A percentile compares a stretch with the other conserved stretches of the same genome.
Conservation (phyloP, 768 basidiomycete species). For the Mycena rosella region DNA sequence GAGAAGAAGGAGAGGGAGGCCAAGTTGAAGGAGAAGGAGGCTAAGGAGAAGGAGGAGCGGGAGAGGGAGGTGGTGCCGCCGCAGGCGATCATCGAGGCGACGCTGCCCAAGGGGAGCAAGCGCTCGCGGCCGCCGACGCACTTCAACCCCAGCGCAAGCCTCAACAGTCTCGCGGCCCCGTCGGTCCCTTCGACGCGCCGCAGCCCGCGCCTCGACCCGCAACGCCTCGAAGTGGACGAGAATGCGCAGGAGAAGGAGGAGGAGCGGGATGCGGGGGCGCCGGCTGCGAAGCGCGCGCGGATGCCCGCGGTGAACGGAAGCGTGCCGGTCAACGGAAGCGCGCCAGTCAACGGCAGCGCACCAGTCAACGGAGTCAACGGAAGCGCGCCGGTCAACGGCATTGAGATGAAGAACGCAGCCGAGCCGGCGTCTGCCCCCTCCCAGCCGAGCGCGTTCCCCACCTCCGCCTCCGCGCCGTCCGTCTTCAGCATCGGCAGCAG, state of each 20-base stretch:
- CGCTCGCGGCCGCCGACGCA: constrained; percentile 79
- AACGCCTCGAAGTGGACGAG: constrained; percentile 44
- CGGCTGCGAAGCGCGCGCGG: constrained; percentile 30
- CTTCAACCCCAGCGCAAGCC: constrained; percentile 47
- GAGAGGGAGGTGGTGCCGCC: constrained; percentile 59
- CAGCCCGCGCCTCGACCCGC: constrained; percentile 30
- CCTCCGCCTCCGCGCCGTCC: constrained; percentile 18
- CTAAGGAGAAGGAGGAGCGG: constrained; percentile 40
- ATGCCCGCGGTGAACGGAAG: constrained; percentile 14
- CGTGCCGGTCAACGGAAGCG: not conserved
- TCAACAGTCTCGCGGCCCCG: constrained; percentile 28
- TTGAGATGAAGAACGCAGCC: constrained; percentile 1
- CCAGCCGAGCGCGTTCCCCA: constrained; percentile 2
- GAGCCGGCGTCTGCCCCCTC: not conserved
- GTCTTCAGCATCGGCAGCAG: not conserved
- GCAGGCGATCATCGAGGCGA: constrained; percentile 82
- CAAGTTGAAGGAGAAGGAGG: constrained; percentile 42
- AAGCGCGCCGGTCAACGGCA: no score
- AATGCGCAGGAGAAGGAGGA: constrained; percentile 52
- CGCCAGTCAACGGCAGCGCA: not conserved
- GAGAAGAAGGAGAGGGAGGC: constrained; percentile 38
- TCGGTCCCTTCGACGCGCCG: constrained; percentile 25
- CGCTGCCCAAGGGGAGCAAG: constrained; percentile 84
- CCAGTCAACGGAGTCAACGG: constrained; percentile 18
- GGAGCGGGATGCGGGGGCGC: constrained; percentile 49